Percentiles rank a stretch among this genome's conserved stretches.
These are phyloP conservation scores for Aspergillus bombycis DNA, from an alignment of 2,329 filamentous ascomycete genomes.

Conservation along the genomic window DNA sequence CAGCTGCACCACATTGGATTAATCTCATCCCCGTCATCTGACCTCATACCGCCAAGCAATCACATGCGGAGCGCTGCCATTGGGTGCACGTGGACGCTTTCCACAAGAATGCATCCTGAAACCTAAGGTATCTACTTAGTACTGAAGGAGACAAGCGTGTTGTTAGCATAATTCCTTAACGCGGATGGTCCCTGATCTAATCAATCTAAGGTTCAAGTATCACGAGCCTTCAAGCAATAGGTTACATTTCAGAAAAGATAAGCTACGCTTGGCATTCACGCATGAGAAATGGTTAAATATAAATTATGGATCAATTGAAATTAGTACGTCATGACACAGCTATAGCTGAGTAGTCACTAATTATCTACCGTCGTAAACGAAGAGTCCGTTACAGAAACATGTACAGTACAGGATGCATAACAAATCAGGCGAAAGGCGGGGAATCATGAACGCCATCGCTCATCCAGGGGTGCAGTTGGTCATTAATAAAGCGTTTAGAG, in stretches of 20 bases:
- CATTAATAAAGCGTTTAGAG: constrained; percentile 33
- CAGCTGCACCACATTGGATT: background rate
- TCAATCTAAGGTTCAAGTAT: background rate
- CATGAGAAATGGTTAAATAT: background rate
- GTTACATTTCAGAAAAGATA: background rate
- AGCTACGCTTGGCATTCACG: background rate
- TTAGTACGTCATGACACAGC: constrained; percentile 6
- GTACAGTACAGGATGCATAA: constrained; percentile 19
- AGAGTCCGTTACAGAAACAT: constrained; percentile 11
- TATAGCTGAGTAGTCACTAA: constrained; percentile 7
- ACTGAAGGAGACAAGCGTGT: background rate
- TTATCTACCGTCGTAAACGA: constrained; percentile 14
- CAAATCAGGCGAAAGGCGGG: constrained; percentile 9
- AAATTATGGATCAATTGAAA: constrained; percentile 2
- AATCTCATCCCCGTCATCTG: background rate
- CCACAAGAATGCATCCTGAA: background rate
- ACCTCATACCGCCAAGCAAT: constrained; percentile 5
- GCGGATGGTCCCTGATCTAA: background rate
- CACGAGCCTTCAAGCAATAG: background rate
- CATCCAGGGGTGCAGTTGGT: constrained; percentile 7
- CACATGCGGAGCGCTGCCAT: background rate
- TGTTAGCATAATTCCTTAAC: background rate
- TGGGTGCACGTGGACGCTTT: background rate
- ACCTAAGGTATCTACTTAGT: background rate
- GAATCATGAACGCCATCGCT: constrained; percentile 8